These are phyloP conservation scores for Penicillium roqueforti DNA, from an alignment of 495 filamentous ascomycete species.

Conservation along the genomic window DNA sequence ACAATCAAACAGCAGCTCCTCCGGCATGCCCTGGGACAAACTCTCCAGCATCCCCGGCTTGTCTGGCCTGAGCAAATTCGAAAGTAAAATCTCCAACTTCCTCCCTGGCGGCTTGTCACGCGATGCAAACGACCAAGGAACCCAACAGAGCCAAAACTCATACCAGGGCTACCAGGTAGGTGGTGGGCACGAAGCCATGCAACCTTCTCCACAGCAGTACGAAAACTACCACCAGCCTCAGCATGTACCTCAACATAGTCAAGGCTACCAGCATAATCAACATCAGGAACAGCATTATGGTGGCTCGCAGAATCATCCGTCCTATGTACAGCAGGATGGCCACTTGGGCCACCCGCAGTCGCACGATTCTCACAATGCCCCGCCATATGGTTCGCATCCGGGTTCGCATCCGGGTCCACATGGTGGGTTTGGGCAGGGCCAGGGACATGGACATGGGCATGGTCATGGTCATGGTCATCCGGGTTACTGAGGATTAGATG, in stretches of 20 bases:
- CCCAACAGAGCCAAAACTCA: not conserved
- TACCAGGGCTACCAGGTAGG: not conserved
- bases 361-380: not conserved
- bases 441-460: not conserved
- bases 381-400: not conserved
- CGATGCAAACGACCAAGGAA: not conserved
- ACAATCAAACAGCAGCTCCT: slow-evolving; percentile 22
- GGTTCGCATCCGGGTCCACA: not conserved
- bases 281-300: slow-evolving; percentile 1
- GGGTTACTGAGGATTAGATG: not conserved
- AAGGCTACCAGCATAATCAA: not conserved
- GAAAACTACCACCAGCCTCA: not conserved
- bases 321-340: not conserved
- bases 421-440: not conserved
- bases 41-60: slow-evolving; percentile 42
- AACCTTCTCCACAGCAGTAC: not conserved
- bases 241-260: not conserved
- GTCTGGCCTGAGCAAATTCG: slow-evolving; percentile 36
- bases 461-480: not conserved
- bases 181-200: not conserved
- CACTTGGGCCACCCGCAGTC: not conserved
- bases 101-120: slow-evolving; percentile 34
- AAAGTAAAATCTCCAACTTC: slow-evolving; percentile 35
- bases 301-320: not conserved
- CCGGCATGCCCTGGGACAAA: slow-evolving; percentile 35